phyloP scores from a whole-genome alignment of 2,329 filamentous ascomycete genomes.

The Penicillium polonicum region DNA sequence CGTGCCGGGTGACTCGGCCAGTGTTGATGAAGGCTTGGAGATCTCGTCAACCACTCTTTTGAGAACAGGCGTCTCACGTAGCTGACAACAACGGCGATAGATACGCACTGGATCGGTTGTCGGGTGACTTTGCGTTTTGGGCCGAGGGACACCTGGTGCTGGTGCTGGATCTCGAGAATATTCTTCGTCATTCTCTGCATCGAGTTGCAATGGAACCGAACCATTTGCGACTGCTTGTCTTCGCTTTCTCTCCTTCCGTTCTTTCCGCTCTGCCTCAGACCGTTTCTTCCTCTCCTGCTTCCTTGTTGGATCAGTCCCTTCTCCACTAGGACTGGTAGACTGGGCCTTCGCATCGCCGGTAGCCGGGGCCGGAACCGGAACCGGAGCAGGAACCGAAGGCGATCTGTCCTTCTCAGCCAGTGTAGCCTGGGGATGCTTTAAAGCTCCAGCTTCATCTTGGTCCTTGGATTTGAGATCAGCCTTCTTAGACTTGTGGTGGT shows the following conservation, averaged over 20 bases:
- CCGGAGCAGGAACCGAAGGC: background rate
- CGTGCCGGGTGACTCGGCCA: conserved; percentile 65
- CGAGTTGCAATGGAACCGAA: conserved; percentile 78
- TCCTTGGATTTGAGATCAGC: conserved; percentile 61
- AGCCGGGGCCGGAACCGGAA: background rate
- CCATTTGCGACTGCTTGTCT: conserved; percentile 85
- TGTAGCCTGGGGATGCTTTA: conserved; percentile 64
- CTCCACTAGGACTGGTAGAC: conserved; percentile 25
- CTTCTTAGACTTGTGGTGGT: conserved; percentile 33
- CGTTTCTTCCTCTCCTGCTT: conserved; percentile 97
- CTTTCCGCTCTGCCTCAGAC: conserved; percentile 88
- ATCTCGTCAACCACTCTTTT: conserved; percentile 92
- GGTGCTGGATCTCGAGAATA: conserved; percentile 44
- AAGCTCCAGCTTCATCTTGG: conserved; percentile 69
- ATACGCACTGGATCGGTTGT: conserved; percentile 91
- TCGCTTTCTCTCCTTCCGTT: conserved; percentile 84
- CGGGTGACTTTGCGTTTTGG: conserved; percentile 64
- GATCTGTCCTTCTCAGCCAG: conserved; percentile 55
- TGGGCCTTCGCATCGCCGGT: conserved; percentile 8
- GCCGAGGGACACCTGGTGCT: conserved; percentile 35
- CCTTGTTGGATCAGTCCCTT: conserved; percentile 53
- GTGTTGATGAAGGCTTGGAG: conserved; percentile 64
- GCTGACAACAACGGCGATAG: conserved; percentile 89
- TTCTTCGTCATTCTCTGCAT: conserved; percentile 63
- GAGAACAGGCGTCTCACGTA: conserved; percentile 87